Percentiles rank a stretch among this genome's conserved stretches.
phyloP scores from a whole-genome alignment of 2,329 filamentous ascomycete species.

The Colletotrichum plurivorum region DNA sequence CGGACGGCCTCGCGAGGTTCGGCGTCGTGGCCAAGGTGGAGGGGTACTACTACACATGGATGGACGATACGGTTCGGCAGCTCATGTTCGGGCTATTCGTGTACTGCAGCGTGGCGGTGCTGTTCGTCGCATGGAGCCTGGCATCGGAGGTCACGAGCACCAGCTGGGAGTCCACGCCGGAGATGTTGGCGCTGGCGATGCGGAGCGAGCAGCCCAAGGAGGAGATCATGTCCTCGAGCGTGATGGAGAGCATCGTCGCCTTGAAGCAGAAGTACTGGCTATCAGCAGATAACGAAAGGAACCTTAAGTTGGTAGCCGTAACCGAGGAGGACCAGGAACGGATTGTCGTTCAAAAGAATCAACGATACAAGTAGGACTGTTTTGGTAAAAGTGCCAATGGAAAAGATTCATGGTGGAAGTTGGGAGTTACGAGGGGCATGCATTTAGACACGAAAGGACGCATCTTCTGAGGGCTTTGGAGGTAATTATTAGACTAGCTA shows the following conservation, averaged over 20 bases:
- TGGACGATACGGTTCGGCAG: slow-evolving; percentile 1
- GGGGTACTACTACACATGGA: neutral
- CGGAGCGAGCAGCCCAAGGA: slow-evolving; percentile 5
- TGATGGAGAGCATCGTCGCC: neutral
- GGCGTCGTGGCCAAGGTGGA: slow-evolving; percentile 3
- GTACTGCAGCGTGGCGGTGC: slow-evolving; percentile 2
- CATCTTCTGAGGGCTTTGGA: no score
- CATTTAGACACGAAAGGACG: no score
- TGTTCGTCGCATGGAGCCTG: slow-evolving; percentile 14
- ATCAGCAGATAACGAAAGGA: no score
- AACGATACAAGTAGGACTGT: no score
- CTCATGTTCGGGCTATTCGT: slow-evolving; percentile 3
- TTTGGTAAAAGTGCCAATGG: no score
- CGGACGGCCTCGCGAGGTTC: neutral
- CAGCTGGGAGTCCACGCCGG: slow-evolving; percentile 11
- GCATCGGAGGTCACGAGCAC: slow-evolving; percentile 1
- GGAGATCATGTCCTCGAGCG: slow-evolving; percentile 10
- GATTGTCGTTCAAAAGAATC: no score
- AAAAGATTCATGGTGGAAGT: no score
- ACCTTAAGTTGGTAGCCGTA: no score
- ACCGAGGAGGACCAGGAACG: no score
- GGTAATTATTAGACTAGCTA: neutral
- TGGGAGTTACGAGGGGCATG: no score
- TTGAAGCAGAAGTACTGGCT: slow-evolving; percentile 3
- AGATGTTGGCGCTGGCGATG: slow-evolving; percentile 23